Conservation (phyloP, 768 basidiomycete species). For the Boletus barrowsii region DNA sequence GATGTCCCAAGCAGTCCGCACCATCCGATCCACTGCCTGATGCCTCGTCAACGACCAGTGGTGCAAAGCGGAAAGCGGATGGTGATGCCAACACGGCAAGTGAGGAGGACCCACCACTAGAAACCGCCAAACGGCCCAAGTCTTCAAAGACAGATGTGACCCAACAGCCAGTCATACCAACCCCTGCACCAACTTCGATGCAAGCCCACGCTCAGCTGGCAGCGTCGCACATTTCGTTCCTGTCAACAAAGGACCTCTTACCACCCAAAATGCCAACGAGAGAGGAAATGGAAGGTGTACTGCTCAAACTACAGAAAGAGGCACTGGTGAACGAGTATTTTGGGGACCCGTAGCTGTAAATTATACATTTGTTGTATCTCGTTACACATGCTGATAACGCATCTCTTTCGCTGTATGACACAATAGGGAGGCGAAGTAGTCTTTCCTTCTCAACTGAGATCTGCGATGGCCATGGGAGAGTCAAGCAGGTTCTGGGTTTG, state of each 20-base stretch:
- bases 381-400: neutral
- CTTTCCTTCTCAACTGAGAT: constrained; percentile 7
- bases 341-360: constrained; percentile 36
- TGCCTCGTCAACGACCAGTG: constrained; percentile 19
- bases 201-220: constrained; percentile 49
- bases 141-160: constrained; percentile 19
- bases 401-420: neutral
- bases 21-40: constrained; percentile 21
- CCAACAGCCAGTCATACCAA: constrained; percentile 2
- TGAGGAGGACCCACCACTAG: constrained; percentile 24
- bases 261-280: constrained; percentile 73
- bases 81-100: constrained; percentile 37
- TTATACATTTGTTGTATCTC: constrained; percentile 12
- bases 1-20: constrained; percentile 12
- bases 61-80: constrained; percentile 57
- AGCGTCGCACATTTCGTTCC: constrained; percentile 69
- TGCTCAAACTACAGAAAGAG: constrained; percentile 76
- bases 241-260: constrained; percentile 68
- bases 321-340: constrained; percentile 79
- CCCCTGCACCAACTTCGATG: constrained; percentile 13
- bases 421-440: neutral
- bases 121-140: constrained; percentile 27
- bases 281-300: constrained; percentile 73
- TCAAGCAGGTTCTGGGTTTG: constrained; percentile 17
- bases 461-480: constrained; percentile 12